These are phyloP conservation scores for Plasmodium knowlesi DNA, from an alignment of 169 alveolate genomes.

Conservation along the genomic window DNA sequence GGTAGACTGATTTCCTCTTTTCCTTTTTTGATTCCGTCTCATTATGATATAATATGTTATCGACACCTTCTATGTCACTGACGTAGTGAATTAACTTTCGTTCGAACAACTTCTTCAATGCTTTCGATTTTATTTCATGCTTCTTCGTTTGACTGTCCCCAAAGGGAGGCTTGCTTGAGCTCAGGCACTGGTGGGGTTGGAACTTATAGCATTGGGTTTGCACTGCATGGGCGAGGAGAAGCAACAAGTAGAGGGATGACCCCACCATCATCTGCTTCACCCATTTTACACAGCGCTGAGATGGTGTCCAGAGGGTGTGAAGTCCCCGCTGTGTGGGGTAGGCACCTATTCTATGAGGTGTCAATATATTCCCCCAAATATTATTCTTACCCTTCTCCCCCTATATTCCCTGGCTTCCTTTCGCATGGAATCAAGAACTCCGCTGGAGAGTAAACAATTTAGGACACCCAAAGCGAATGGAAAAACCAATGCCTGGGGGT, in stretches of 20 bases:
- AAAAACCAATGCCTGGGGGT: background rate
- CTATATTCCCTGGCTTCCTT: background rate
- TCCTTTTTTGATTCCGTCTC: conserved; percentile 8
- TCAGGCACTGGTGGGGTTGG: background rate
- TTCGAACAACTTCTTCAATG: conserved; percentile 24
- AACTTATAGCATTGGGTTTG: conserved; percentile 2
- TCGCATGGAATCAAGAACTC: background rate
- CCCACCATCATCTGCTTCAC: background rate
- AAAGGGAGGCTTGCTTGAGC: background rate
- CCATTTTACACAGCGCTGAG: background rate
- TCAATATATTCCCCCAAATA: background rate
- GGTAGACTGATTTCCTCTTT: conserved; percentile 24
- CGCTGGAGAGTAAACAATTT: background rate
- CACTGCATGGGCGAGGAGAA: background rate
- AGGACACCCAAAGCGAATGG: background rate
- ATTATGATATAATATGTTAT: conserved; percentile 4
- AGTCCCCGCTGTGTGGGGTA: too few species aligned
- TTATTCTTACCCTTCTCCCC: background rate
- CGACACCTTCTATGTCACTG: conserved; percentile 23
- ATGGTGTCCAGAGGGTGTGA: too few species aligned
- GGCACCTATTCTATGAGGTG: too few species aligned
- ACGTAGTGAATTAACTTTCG: conserved; percentile 28
- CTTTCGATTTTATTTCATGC: conserved; percentile 38
- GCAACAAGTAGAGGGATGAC: background rate
- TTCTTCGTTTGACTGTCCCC: background rate